Percentiles rank a stretch among this genome's conserved stretches.
Conservation (phyloP, 1,139 yeast species). For the Torulaspora globosa region DNA sequence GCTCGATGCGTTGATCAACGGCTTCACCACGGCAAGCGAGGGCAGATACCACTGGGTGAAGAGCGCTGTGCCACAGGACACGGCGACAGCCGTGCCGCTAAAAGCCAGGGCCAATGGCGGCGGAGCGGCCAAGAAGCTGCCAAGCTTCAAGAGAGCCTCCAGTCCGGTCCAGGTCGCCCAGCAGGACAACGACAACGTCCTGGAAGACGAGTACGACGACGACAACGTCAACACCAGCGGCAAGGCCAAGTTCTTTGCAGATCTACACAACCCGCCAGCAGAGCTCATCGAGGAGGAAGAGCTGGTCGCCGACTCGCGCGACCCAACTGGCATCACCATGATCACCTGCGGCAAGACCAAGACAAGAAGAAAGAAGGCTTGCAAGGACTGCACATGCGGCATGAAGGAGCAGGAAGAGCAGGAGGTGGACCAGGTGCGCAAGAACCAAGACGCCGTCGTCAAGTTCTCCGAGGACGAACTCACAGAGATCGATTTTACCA, state of each 20-base stretch:
- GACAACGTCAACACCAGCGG: conserved; percentile 25
- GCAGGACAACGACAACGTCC: conserved; percentile 16
- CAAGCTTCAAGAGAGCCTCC: conserved; percentile 16
- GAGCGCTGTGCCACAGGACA: conserved; percentile 9
- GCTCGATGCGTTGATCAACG: conserved; percentile 35
- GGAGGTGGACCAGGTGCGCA: conserved; percentile 47
- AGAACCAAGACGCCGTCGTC: conserved; percentile 45
- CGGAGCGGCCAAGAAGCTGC: conserved; percentile 12
- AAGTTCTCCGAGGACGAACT: conserved; percentile 62
- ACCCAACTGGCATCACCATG: conserved; percentile 35
- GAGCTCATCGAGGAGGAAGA: conserved; percentile 48
- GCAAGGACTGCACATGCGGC: conserved; percentile 98
- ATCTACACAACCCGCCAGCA: conserved; percentile 42
- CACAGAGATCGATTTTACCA: conserved; percentile 89
- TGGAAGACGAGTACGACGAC: conserved; percentile 26
- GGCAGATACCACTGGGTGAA: conserved; percentile 31
- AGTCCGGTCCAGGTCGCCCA: conserved; percentile 13
- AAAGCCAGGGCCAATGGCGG: conserved; percentile 7
- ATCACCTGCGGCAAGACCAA: conserved; percentile 41
- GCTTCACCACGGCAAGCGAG: conserved; percentile 26
- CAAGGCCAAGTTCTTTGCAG: conserved; percentile 53
- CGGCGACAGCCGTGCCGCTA: conserved; percentile 17
- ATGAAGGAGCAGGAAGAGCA: conserved; percentile 76
- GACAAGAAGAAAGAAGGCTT: conserved; percentile 71
- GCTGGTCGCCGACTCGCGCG: conserved; percentile 41